These are phyloP conservation scores for Pyrus bretschneideri DNA, from an alignment of 306 rosid genomes.

Conservation along the genomic window DNA sequence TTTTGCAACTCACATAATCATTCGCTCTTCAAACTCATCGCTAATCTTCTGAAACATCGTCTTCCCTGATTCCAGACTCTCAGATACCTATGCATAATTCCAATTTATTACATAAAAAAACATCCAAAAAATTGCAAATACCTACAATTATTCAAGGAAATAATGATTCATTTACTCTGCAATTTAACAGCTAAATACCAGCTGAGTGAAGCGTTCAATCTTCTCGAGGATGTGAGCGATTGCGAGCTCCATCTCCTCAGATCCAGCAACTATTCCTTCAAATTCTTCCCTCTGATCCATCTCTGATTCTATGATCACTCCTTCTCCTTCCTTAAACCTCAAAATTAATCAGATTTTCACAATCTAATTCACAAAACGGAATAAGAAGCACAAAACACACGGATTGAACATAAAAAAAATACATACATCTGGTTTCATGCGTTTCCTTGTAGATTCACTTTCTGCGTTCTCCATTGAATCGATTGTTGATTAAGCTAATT, in stretches of 20 bases:
- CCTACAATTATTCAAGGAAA: neutral
- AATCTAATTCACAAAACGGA: neutral
- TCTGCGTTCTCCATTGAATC: neutral
- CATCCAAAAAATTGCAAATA: neutral
- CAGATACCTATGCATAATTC: constrained; percentile 51
- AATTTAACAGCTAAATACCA: constrained; percentile 26
- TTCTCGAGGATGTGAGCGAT: constrained; percentile 54
- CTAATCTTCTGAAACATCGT: constrained; percentile 52
- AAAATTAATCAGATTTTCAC: neutral
- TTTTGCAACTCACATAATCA: constrained; percentile 49
- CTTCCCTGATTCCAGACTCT: constrained; percentile 73
- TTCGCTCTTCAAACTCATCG: constrained; percentile 64
- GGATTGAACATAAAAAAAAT: neutral
- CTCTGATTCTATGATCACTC: constrained; percentile 37
- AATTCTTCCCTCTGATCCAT: constrained; percentile 35
- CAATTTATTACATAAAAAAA: neutral
- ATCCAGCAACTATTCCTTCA: constrained; percentile 31
- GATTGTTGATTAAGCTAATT: neutral
- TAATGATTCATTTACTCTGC: neutral
- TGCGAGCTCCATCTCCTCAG: constrained; percentile 66
- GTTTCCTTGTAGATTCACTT: neutral
- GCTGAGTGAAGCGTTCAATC: constrained; percentile 67
- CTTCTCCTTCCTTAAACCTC: constrained; percentile 20
- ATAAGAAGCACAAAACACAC: neutral
- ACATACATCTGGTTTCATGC: constrained; percentile 1